A percentile compares a stretch with the other conserved stretches of the same genome.
Conservation (phyloP, 352 stramenopile species). For the Phytophthora citricola region DNA sequence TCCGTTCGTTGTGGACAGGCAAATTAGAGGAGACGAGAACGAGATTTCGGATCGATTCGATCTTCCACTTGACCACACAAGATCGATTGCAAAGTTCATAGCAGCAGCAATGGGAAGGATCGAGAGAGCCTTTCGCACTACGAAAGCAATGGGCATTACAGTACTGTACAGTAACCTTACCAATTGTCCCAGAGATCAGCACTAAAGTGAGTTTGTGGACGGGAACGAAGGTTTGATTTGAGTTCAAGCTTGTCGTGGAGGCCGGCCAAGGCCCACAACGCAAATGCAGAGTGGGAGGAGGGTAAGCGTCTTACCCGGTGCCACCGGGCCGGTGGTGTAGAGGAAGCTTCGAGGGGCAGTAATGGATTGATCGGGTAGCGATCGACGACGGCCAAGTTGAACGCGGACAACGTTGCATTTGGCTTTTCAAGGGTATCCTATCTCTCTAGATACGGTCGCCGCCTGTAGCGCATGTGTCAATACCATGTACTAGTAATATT, state of each 20-base stretch:
- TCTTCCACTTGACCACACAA: neutral
- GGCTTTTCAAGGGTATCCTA: neutral
- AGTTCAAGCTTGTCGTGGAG: slow-evolving; percentile 6
- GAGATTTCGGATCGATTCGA: slow-evolving; percentile 4
- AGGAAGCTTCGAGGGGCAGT: slow-evolving; percentile 5
- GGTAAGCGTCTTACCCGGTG: slow-evolving; percentile 9
- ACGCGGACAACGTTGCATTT: slow-evolving; percentile 5
- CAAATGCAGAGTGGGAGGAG: slow-evolving; percentile 11
- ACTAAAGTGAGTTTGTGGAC: slow-evolving; percentile 2
- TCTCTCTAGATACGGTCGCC: neutral
- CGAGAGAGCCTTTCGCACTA: neutral
- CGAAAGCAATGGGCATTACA: no score
- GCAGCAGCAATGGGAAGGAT: neutral
- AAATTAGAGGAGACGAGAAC: slow-evolving; percentile 11
- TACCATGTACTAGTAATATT: neutral
- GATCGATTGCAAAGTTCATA: slow-evolving; percentile 6
- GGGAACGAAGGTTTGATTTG: slow-evolving; percentile 11
- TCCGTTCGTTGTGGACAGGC: slow-evolving; percentile 12
- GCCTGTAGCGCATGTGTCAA: no score
- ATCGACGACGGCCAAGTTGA: slow-evolving; percentile 8
- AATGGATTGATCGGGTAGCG: slow-evolving; percentile 16
- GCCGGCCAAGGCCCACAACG: neutral
- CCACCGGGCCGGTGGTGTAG: neutral
- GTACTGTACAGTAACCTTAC: neutral
- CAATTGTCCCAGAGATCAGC: slow-evolving; percentile 4